These are phyloP conservation scores for Symbiodinium natans DNA, from an alignment of 73 alveolate genomes.

Conservation along the genomic window DNA sequence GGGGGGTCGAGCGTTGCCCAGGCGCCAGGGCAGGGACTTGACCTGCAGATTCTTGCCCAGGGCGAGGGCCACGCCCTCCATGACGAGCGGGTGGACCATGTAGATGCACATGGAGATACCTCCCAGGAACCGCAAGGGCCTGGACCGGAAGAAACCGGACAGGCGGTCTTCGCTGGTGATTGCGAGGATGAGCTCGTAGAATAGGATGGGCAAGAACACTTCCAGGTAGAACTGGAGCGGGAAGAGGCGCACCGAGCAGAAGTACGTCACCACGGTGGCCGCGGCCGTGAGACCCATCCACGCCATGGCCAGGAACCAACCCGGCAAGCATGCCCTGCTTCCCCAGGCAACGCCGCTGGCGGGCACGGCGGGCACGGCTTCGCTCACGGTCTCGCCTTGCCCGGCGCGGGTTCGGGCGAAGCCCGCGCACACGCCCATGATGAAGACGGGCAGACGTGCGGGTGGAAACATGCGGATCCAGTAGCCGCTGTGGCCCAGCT, in stretches of 20 bases:
- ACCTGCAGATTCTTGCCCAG: too few species aligned
- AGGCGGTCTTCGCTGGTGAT: background rate
- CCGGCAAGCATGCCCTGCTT: too few species aligned
- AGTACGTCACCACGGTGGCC: background rate
- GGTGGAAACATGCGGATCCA: too few species aligned
- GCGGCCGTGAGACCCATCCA: too few species aligned
- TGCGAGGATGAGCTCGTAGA: background rate
- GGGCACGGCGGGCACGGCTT: too few species aligned
- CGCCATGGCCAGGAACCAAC: too few species aligned
- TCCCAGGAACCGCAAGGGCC: conserved; percentile 5
- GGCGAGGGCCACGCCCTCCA: background rate
- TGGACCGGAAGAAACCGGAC: background rate
- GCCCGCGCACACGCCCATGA: conserved; percentile 22
- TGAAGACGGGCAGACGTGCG: background rate
- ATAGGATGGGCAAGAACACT: background rate
- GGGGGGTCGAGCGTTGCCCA: too few species aligned
- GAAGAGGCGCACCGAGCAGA: background rate
- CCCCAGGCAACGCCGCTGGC: too few species aligned
- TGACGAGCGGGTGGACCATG: conserved; percentile 1
- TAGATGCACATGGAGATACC: background rate
- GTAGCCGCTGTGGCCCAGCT: background rate
- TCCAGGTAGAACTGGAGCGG: background rate
- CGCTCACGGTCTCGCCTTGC: background rate
- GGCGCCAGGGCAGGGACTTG: too few species aligned
- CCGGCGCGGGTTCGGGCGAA: background rate